A percentile compares a stretch with the other conserved stretches of the same genome.
Evolutionary conservation across 805 yeast genomes (phyloP).

Genomic region (Priceomyces melissophilus): DNA sequence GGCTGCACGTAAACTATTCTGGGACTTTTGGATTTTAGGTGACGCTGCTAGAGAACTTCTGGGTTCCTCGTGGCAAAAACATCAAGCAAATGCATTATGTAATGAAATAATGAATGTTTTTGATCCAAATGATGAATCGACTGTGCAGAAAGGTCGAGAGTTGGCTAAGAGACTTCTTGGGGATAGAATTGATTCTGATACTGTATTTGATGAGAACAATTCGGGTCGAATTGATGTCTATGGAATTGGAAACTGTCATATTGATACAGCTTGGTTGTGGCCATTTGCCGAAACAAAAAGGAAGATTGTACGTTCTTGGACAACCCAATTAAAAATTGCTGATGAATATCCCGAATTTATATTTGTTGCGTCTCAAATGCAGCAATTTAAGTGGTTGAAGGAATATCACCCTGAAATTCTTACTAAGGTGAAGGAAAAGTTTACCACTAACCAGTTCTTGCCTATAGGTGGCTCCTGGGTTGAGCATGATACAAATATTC

Average conservation of each 20-base stretch:
- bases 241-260: conserved; percentile 93
- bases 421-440: conserved; percentile 59
- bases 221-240: conserved; percentile 54
- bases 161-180: conserved; percentile 68
- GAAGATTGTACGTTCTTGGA: conserved; percentile 92
- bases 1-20: conserved; percentile 70
- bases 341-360: conserved; percentile 89
- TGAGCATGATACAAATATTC: conserved; percentile 93
- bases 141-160: conserved; percentile 61
- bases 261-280: conserved; percentile 99
- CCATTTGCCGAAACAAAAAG: conserved; percentile 97
- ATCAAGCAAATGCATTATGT: conserved; percentile 75
- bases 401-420: conserved; percentile 83
- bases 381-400: conserved; percentile 90
- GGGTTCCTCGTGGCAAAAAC: conserved; percentile 74
- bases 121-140: conserved; percentile 61
- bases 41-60: conserved; percentile 89
- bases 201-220: conserved; percentile 51
- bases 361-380: conserved; percentile 94
- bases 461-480: conserved; percentile 99
- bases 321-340: conserved; percentile 81
- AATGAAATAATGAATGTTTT: conserved; percentile 81
- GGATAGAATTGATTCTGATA: conserved; percentile 54
- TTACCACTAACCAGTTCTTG: conserved; percentile 68
- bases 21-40: conserved; percentile 84